Base-by-base conservation (phyloP, 1,284 basidiomycete genomes). In the Coniferiporia weirii region DNA sequence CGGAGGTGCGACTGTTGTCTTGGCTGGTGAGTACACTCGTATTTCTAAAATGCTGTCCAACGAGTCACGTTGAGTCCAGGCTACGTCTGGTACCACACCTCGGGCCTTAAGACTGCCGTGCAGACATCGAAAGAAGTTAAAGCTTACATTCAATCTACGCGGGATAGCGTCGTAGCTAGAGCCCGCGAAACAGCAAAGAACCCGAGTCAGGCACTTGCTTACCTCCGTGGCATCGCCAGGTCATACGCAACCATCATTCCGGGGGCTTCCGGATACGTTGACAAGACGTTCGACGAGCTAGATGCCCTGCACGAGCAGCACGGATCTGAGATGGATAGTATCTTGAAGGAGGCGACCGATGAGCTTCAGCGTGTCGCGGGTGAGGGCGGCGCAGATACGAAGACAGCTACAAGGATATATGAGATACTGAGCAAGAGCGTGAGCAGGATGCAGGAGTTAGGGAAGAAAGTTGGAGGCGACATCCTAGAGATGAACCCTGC, bases 281-380 rank as follows among this genome's bases (percentile, higher is more conserved):
- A 80, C 66, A 66, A 70, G 34, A 69, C 71, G 1, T 79, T 80
- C 64, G 74, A 77, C 63, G 67, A 73, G 35, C 67, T 80, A 51
- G 78, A 79, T 58, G 62, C 71, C 47, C 66, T 79, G 34, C 70
- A 70, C 52, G 70, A 74, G 36, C 70, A 70, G 54, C 77, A 80
- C 63, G 72, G 75, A 10, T 73, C 75, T 12, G 76, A 78, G 59
- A 72, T 77, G 47, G 68, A 74, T 61, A 66, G 70, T 54, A 73
- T 79, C 61, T 65, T 79, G 44, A 66, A 70, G 47, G 69, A 70
- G 35, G 71, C 73, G 6, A 74, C 77, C 64, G 70, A 73, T 43
- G 72, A 77, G 59, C 63, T 79, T 32, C 66, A 70, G 52, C 64
- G 65, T 22, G 65, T 76, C 38, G 65, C 74, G 35, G 65, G 71